Evolutionary conservation across 2,329 filamentous ascomycete species (phyloP), one percentile per base, ranked within the genome.

Genomic region (Chrysoporthe cubensis): DNA sequence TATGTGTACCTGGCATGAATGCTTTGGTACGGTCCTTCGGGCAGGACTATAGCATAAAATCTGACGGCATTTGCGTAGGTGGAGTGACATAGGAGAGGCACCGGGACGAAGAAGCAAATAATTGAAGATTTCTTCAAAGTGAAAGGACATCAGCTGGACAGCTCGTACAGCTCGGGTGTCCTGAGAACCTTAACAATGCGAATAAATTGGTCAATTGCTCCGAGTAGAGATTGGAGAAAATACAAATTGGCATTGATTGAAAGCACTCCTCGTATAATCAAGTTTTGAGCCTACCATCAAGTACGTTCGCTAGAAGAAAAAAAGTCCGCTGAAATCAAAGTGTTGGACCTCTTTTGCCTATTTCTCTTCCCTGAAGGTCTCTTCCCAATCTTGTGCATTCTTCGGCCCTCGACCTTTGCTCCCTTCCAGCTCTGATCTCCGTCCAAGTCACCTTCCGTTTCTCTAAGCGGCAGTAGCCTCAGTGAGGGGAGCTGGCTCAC

Each of bases 401-500:
- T 43, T n/a, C 7, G 7, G n/a, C 21, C 11, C n/a, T 40, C 2
- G 8, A 13, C 13, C 37, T 11, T 14, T 1, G 37, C 54, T 59
- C n/a, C 40, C 11, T n/a, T 59, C 18, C 57, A 59, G n/a, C 37
- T 26, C 48, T 11, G 7, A 60, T 43, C n/a, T n/a, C 2, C 21
- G 2, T 32, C 6, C 9, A 44, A 16, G 13, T 16, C 26, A 4
- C 50, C 37, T 16, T 32, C 32, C 11, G 1, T 32, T 54, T 16
- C 50, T 57, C 42, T 71, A 75, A 86, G 79, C 75, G 69, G 81
- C 80, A 52, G 84, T 46, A 6, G 40, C 43, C 21, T 14, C 59
- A 18, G 18, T 88, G 69, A 90, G 82, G 62, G 88, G 83, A 57
- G 80, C 87, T 37, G 90, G 89, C 79, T 91, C 88, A 46, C 68